A percentile compares a stretch with the other conserved stretches of the same genome.
Conservation (phyloP, 2,329 filamentous ascomycete species). For the Scedosporium minutisporum region DNA sequence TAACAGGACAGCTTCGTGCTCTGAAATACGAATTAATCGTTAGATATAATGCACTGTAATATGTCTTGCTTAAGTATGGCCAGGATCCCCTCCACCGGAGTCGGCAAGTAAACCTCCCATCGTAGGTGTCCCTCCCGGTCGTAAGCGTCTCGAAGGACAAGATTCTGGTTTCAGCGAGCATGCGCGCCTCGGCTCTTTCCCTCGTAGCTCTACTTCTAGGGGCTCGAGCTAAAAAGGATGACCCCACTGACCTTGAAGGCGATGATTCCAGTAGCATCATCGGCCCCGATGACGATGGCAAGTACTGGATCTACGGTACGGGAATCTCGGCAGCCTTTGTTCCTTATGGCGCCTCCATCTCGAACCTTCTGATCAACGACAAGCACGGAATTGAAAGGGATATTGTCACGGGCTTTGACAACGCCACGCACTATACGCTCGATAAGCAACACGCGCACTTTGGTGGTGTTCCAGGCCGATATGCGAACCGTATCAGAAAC, state of each 20-base stretch:
- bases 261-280: not conserved
- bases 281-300: constrained; percentile 47
- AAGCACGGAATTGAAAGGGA: constrained; percentile 59
- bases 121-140: not conserved
- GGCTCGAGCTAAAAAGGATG: not conserved
- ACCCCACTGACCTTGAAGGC: not conserved
- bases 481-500: constrained; percentile 76
- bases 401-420: constrained; percentile 66
- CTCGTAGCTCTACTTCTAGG: not conserved
- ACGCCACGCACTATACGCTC: constrained; percentile 58
- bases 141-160: not conserved
- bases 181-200: not conserved
- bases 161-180: not conserved
- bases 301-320: constrained; percentile 62
- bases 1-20: no score
- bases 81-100: not conserved
- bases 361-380: constrained; percentile 62
- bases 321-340: constrained; percentile 62
- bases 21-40: no score
- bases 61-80: no score
- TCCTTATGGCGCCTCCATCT: constrained; percentile 63
- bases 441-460: constrained; percentile 61
- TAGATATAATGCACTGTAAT: no score
- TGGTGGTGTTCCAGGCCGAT: constrained; percentile 63
- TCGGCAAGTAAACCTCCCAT: not conserved